Percentiles rank a stretch among this genome's conserved stretches.
These are phyloP conservation scores for Coelastrella sp. DNA, from an alignment of 139 green algal species.

Conservation along the genomic window DNA sequence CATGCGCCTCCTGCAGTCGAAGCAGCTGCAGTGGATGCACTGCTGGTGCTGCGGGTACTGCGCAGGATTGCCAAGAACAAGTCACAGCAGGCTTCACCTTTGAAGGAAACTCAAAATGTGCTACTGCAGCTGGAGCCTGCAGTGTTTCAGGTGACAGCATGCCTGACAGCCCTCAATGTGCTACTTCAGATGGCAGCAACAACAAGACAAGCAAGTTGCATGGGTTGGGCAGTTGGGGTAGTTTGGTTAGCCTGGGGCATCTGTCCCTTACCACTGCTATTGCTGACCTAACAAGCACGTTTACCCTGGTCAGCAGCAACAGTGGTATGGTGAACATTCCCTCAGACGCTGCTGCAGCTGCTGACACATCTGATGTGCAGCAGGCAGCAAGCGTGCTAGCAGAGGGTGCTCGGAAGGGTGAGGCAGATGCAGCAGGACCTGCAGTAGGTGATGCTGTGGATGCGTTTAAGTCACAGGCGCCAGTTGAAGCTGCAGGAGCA, in stretches of 20 bases:
- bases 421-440: background rate
- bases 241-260: background rate
- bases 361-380: background rate
- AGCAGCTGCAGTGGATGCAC: background rate
- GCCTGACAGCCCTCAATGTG: background rate
- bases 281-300: slow-evolving; percentile 26
- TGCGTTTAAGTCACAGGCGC: background rate
- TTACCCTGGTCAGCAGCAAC: slow-evolving; percentile 17
- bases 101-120: too few relatives aligned
- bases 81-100: background rate
- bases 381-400: background rate
- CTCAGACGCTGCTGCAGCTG: background rate
- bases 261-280: slow-evolving; percentile 2
- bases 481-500: background rate
- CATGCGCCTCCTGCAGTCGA: background rate
- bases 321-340: slow-evolving; percentile 22
- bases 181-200: background rate
- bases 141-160: background rate
- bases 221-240: slow-evolving; percentile 3
- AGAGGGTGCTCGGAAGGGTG: background rate
- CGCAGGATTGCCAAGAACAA: background rate
- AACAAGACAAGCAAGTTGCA: background rate
- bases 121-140: background rate
- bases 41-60: background rate
- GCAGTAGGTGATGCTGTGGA: background rate